Evolutionary conservation across 2,329 filamentous ascomycete species (phyloP).

Genomic region (Colletotrichum brevisporum): DNA sequence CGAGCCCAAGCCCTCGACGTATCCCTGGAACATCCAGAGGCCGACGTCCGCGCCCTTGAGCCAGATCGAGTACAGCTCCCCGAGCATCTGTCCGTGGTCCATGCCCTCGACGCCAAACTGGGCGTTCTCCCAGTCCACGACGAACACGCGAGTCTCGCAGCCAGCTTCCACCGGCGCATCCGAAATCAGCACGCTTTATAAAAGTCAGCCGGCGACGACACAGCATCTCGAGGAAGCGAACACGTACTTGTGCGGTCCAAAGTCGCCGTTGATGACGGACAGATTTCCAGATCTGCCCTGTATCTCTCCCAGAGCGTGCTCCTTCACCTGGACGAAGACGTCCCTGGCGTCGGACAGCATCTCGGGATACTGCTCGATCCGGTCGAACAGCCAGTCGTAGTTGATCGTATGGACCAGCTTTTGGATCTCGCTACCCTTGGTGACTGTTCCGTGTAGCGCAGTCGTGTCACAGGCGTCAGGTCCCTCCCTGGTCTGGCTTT

Average conservation of each 20-base stretch:
- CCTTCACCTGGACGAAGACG: conserved; percentile 41
- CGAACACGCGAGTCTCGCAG: conserved; percentile 52
- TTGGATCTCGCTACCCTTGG: not conserved
- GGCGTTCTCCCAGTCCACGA: conserved; percentile 73
- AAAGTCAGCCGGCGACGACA: too few species aligned
- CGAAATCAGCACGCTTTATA: not conserved
- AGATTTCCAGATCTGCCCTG: not conserved
- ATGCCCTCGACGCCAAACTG: conserved; percentile 63
- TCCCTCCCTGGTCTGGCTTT: rapidly evolving
- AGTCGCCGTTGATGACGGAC: conserved; percentile 70
- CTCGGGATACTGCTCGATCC: conserved; percentile 57
- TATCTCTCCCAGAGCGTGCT: not conserved
- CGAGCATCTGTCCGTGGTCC: conserved; percentile 72
- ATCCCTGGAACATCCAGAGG: conserved; percentile 65
- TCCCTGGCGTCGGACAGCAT: conserved; percentile 54
- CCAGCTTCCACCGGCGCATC: conserved; percentile 49
- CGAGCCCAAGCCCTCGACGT: conserved; percentile 63
- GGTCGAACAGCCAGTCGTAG: conserved; percentile 62
- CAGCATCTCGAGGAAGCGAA: too few species aligned
- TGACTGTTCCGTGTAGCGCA: not conserved
- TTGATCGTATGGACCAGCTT: conserved; percentile 12
- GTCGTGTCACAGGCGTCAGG: not conserved
- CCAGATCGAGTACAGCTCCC: conserved; percentile 69
- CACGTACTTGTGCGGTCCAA: conserved; percentile 71
- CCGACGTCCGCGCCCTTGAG: conserved; percentile 66